phyloP scores from a whole-genome alignment of 176 grass and related monocot species.

The Panicum miliaceum region DNA sequence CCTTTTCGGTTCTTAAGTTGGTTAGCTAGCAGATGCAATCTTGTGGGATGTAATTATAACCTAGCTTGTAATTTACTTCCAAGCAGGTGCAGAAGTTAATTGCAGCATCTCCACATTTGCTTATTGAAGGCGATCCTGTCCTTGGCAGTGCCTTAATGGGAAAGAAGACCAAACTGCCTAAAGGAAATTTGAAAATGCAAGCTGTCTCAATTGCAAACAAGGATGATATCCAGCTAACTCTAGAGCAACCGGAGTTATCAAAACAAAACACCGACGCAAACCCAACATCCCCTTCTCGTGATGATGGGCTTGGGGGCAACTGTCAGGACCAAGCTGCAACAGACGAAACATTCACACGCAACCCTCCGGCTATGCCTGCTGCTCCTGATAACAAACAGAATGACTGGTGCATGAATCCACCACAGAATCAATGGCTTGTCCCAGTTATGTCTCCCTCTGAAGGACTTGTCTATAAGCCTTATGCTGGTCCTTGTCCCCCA shows the following conservation, averaged over 20 bases:
- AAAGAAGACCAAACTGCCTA: conserved; percentile 51
- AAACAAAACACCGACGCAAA: conserved; percentile 52
- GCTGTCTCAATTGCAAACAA: conserved; percentile 37
- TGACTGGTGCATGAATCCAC: conserved; percentile 54
- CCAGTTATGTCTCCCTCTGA: conserved; percentile 92
- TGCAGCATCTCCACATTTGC: conserved; percentile 78
- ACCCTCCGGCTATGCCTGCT: conserved; percentile 34
- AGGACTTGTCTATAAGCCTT: conserved; percentile 95
- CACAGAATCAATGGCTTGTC: conserved; percentile 83
- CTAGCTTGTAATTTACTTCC: conserved; percentile 25
- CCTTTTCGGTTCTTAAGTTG: conserved; percentile 1
- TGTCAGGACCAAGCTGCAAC: conserved; percentile 38
- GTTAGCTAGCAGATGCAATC: conserved; percentile 23
- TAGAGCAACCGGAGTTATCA: conserved; percentile 47
- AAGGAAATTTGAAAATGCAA: conserved; percentile 54
- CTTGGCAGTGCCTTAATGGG: conserved; percentile 49
- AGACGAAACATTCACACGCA: conserved; percentile 24
- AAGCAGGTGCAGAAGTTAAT: conserved; percentile 93
- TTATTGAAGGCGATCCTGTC: conserved; percentile 77
- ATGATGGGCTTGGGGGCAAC: conserved; percentile 20
- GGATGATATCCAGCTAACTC: conserved; percentile 45
- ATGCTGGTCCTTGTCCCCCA: conserved; percentile 70
- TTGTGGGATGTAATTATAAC: conserved; percentile 26
- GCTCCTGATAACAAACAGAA: conserved; percentile 64
- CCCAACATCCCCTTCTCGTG: conserved; percentile 35